These are phyloP conservation scores for Ascocoryne sarcoides DNA, from an alignment of 2,329 filamentous ascomycete genomes.

Conservation along the genomic window DNA sequence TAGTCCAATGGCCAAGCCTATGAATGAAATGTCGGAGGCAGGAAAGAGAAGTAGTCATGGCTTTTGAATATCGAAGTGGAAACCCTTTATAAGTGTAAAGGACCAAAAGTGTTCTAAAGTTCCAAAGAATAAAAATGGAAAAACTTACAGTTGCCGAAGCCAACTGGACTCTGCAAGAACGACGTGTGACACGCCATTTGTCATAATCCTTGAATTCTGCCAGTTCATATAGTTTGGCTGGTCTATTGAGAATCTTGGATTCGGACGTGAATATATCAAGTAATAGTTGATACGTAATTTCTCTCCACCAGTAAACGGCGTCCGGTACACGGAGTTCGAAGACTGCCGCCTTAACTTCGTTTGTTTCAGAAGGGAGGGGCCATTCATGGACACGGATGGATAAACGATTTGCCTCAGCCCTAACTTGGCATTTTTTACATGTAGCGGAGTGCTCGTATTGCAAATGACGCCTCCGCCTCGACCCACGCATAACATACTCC, in stretches of 20 bases:
- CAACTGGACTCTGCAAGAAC: slow-evolving; percentile 16
- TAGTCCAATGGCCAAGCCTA: too few relatives aligned
- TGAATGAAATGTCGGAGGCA: too few relatives aligned
- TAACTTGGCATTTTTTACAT: slow-evolving; percentile 33
- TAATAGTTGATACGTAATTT: slow-evolving; percentile 36
- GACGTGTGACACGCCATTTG: too few relatives aligned
- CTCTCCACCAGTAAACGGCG: slow-evolving; percentile 39
- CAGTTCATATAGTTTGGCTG: background rate
- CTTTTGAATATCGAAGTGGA: too few relatives aligned
- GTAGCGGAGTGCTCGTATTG: background rate
- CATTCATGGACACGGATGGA: slow-evolving; percentile 44
- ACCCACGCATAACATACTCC: background rate
- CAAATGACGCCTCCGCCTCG: background rate
- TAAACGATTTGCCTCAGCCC: slow-evolving; percentile 30
- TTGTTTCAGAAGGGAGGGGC: slow-evolving; percentile 38
- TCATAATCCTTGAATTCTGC: background rate
- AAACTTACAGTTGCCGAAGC: too few relatives aligned
- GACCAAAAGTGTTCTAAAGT: too few relatives aligned
- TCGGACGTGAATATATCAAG: too few relatives aligned
- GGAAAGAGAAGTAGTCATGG: too few relatives aligned
- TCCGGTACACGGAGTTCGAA: slow-evolving; percentile 43
- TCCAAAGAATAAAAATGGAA: too few relatives aligned
- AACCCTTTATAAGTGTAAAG: too few relatives aligned
- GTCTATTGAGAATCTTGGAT: background rate
- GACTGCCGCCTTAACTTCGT: slow-evolving; percentile 35